These are phyloP conservation scores for Zarea fungicola DNA, from an alignment of 2,329 filamentous ascomycete genomes.

Conservation along the genomic window DNA sequence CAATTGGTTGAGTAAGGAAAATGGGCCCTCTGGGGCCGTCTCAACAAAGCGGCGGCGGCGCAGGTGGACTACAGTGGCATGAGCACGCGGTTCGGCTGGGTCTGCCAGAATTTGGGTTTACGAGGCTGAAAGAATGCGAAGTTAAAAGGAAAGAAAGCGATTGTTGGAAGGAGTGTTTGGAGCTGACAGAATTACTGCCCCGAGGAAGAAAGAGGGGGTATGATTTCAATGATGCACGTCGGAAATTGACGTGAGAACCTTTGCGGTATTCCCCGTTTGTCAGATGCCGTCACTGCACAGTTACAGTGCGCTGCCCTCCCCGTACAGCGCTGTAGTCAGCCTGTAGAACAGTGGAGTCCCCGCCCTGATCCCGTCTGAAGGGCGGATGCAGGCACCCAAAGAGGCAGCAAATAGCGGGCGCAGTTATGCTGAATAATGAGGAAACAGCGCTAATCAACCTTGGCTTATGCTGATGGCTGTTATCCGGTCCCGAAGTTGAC, in stretches of 20 bases:
- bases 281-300: too few relatives aligned
- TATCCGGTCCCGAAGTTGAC: not conserved
- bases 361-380: too few relatives aligned
- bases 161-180: not conserved
- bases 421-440: too few relatives aligned
- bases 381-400: too few relatives aligned
- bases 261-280: constrained; percentile 9
- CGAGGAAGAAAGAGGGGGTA: not conserved
- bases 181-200: not conserved
- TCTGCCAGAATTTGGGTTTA: not conserved
- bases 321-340: too few relatives aligned
- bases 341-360: too few relatives aligned
- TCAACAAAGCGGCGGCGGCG: constrained; percentile 6
- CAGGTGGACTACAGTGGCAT: not conserved
- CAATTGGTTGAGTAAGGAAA: constrained; percentile 13
- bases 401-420: too few relatives aligned
- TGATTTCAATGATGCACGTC: not conserved
- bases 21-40: constrained; percentile 4
- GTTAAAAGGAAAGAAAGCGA: not conserved
- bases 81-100: not conserved
- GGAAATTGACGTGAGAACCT: constrained; percentile 12
- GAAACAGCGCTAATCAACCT: not conserved
- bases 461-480: too few relatives aligned
- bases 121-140: not conserved
- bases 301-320: too few relatives aligned